phyloP scores from a whole-genome alignment of 2,329 filamentous ascomycete species.

The Lachnellula subtilissima region DNA sequence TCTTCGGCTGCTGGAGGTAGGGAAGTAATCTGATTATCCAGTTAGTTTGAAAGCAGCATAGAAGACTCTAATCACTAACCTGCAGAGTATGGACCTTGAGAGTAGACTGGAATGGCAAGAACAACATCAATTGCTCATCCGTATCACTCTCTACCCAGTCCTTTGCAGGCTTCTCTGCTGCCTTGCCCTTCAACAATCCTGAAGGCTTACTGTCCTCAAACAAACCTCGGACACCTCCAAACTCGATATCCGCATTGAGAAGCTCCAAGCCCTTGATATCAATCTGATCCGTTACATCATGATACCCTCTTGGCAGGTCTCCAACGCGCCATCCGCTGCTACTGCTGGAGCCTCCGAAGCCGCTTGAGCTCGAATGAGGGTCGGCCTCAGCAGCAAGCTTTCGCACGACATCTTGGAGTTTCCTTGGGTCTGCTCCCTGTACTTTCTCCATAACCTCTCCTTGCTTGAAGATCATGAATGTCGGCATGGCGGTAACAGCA shows the following conservation, averaged over 20 bases:
- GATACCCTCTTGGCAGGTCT: slow-evolving; percentile 72
- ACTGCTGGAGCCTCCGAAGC: slow-evolving; percentile 33
- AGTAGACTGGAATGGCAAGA: slow-evolving; percentile 79
- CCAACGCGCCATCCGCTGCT: slow-evolving; percentile 67
- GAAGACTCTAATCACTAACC: slow-evolving; percentile 36
- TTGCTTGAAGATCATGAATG: slow-evolving; percentile 84
- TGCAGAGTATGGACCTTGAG: slow-evolving; percentile 83
- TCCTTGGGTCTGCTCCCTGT: slow-evolving; percentile 66
- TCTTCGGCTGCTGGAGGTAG: slow-evolving; percentile 57
- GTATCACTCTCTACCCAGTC: slow-evolving; percentile 97
- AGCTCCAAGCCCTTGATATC: slow-evolving; percentile 78
- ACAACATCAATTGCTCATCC: slow-evolving; percentile 94
- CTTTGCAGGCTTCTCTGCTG: slow-evolving; percentile 42
- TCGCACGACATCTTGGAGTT: slow-evolving; percentile 66
- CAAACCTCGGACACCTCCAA: slow-evolving; percentile 66
- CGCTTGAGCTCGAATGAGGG: slow-evolving; percentile 32
- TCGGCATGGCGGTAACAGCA: slow-evolving; percentile 70
- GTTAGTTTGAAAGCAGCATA: slow-evolving; percentile 10
- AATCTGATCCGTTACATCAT: slow-evolving; percentile 75
- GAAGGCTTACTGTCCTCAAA: slow-evolving; percentile 68
- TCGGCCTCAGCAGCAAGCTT: slow-evolving; percentile 64
- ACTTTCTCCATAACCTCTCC: slow-evolving; percentile 64
- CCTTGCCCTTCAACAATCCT: slow-evolving; percentile 54
- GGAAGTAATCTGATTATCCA: slow-evolving; percentile 67
- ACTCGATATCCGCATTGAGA: slow-evolving; percentile 76